Evolutionary conservation across 805 yeast genomes (phyloP), one percentile per base, ranked within the genome.

Genomic region (Candida pini): DNA sequence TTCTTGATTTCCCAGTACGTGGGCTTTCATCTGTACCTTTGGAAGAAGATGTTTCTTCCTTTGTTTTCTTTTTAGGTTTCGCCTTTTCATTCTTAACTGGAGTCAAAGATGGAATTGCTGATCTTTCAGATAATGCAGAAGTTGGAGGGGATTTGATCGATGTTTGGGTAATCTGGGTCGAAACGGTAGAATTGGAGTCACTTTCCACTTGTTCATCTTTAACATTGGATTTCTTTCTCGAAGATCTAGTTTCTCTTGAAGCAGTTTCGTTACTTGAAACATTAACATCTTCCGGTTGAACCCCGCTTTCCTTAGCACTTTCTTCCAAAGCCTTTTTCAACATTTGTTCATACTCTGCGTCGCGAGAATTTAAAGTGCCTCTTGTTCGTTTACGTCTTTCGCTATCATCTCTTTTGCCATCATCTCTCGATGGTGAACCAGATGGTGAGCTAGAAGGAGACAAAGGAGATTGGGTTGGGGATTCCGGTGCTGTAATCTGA

Each of bases 301-400:
- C 60, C 5, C 65, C 73, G 33, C 66, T 62, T 36, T 72, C 79
- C 40, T 66, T 63, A 12, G 76, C 79, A 47, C 78, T 71, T 49
- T 75, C 81, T 37, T 75, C 68, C 24, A 76, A 56, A 0, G 78
- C 81, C 39, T 67, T 63, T 28, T 59, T 60, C 27, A 62, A 41
- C 58, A 47, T 45, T 27, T 45, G 40, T 40, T 61, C 66, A 37
- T 62, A 62, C 30, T 58, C 62, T 9, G 57, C 56, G 31, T 58
- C 64, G 16, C 64, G 32, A 8, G 49, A 44, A 26, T 46, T 46
- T 28, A 46, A 35, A 5, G 50, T 46, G 9, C 45, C 49, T 23
- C 54, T 35, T 9, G 46, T 54, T 36, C 47, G 44, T 41, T 47
- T 60, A 24, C 51, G 41, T 36, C 47, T 45, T 13, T 43, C 47